Base-by-base conservation (phyloP, 108 stramenopile species). In the Chaetoceros tenuissimus region DNA sequence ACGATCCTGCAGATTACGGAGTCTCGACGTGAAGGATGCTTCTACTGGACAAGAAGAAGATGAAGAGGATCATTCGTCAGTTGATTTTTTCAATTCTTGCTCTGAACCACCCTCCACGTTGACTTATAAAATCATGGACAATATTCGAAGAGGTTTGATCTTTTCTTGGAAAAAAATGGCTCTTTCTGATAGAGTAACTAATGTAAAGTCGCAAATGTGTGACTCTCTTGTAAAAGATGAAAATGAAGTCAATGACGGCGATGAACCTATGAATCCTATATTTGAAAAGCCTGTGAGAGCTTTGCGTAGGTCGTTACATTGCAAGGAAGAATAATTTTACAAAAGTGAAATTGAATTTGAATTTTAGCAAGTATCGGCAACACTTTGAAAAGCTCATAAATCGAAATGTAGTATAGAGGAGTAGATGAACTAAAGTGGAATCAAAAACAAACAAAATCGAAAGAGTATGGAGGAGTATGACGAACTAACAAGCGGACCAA, bases 1-100 rank as follows among this genome's bases (percentile, higher is more conserved):
- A 48, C 59, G 86, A 55, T 71, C 84, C 0, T 92, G 90, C 69
- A 66, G 80, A 54, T 13, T 40, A 13, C 13, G 13, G 5, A 13
- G 34, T 40, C 8, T 10, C 13, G 13, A 40, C 13, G 34, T 40
- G 34, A 40, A 13, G 5, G 34, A 40, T 40, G 13, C 13, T 40
- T 5, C 8, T 40, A 40, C 34, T 40, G 34, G 13, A 10, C 5
- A 5, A 5, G 34, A 40, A 10, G 13, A 40, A 10, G 34, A 40
- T 13, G 13, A 13, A 10, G 13, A 13, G 13, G 8, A 40, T 40
- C 8, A 40, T 40, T 5, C 8, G 34, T n/a, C n/a, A n/a, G 34
- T 10, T 10, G 5, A 5, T 40, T 40, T 40, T 13, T 13, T 40
- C 8, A 5, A 40, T 10, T 13, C 5, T 10, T 40, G 34, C 13